These are phyloP conservation scores for Aspergillus sp. DNA, from an alignment of 2,329 filamentous ascomycete species.

Conservation along the genomic window DNA sequence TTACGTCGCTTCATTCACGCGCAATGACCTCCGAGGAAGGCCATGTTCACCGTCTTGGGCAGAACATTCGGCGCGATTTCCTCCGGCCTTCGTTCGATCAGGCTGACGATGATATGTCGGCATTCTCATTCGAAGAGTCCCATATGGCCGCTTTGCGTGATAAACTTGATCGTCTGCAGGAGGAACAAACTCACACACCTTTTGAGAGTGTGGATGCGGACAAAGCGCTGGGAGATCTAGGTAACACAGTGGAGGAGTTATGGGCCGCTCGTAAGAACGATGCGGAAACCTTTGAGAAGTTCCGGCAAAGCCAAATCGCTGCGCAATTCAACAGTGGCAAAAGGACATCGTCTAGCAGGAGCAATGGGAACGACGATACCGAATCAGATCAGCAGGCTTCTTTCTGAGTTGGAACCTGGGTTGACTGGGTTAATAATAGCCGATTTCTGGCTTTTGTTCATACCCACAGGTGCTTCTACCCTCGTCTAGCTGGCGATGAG, in stretches of 20 bases:
- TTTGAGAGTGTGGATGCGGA: constrained; percentile 44
- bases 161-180: constrained; percentile 47
- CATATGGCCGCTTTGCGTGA: constrained; percentile 50
- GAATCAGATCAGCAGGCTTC: constrained; percentile 5
- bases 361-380: constrained; percentile 3
- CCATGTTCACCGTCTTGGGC: constrained; percentile 67
- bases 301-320: constrained; percentile 50
- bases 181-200: constrained; percentile 44
- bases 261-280: constrained; percentile 46
- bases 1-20: constrained; percentile 68
- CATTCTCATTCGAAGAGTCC: constrained; percentile 39
- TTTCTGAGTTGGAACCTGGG: background rate
- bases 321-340: constrained; percentile 48
- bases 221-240: constrained; percentile 46
- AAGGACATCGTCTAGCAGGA: constrained; percentile 20
- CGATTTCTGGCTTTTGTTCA: too few species aligned
- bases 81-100: constrained; percentile 53
- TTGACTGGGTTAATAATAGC: too few species aligned
- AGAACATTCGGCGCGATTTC: constrained; percentile 66
- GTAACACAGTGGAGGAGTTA: constrained; percentile 49
- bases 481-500: too few species aligned
- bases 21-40: constrained; percentile 70
- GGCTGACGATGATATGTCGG: constrained; percentile 35
- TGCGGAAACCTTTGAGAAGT: constrained; percentile 46
- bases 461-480: too few species aligned